phyloP scores from a whole-genome alignment of 192 early-diverging fungal genomes.

The Backusella westeae region DNA sequence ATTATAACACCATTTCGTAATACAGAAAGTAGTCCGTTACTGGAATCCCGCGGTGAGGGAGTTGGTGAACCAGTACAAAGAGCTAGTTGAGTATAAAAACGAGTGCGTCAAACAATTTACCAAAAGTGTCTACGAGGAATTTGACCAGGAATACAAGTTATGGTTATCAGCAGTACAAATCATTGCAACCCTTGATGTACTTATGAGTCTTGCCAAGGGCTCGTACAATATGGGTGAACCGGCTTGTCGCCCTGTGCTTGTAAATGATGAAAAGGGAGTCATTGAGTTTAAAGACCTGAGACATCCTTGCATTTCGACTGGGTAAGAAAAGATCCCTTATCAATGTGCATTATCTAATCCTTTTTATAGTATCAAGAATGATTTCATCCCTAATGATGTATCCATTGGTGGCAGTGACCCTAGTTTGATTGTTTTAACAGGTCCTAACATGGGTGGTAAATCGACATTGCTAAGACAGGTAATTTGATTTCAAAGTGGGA shows the following conservation, averaged over 20 bases:
- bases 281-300: slow-evolving; percentile 86
- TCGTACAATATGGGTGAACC: slow-evolving; percentile 71
- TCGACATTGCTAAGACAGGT: slow-evolving; percentile 93
- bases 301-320: slow-evolving; percentile 88
- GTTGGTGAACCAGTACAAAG: slow-evolving; percentile 71
- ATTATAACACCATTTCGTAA: neutral
- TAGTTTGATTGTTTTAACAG: slow-evolving; percentile 89
- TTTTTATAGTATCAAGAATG: slow-evolving; percentile 37
- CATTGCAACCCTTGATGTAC: slow-evolving; percentile 86
- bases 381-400: slow-evolving; percentile 97
- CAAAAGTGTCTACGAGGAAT: slow-evolving; percentile 72
- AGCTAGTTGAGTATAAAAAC: slow-evolving; percentile 78
- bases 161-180: slow-evolving; percentile 71
- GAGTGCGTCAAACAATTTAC: slow-evolving; percentile 75
- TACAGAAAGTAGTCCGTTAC: slow-evolving; percentile 77
- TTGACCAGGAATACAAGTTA: slow-evolving; percentile 74
- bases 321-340: slow-evolving; percentile 32
- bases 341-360: neutral
- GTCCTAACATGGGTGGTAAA: slow-evolving; percentile 99
- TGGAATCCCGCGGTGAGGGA: slow-evolving; percentile 66
- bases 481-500: neutral
- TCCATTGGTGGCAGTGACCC: slow-evolving; percentile 62
- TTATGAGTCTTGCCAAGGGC: slow-evolving; percentile 72
- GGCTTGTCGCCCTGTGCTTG: slow-evolving; percentile 83
- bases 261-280: slow-evolving; percentile 59